Evolutionary conservation across 768 basidiomycete genomes (phyloP), one percentile per base, ranked within the genome.

Genomic region (Guyanaporus albipodus): DNA sequence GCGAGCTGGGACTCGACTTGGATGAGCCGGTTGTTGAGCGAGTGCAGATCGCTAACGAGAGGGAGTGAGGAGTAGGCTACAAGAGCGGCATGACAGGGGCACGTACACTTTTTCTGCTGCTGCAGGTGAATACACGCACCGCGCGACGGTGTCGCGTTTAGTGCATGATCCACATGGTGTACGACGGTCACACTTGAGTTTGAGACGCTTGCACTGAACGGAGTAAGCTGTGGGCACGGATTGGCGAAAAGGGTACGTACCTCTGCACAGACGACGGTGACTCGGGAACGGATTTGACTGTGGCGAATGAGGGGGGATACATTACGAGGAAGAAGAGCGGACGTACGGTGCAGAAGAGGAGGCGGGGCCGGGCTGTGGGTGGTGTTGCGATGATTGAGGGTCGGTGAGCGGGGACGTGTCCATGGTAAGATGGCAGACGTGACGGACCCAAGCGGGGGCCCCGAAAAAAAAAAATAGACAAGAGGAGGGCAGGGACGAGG

Each of bases 51-150:
- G 35, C 84, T 86, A 57, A 4, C 38, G 21, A 28, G 39, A 23
- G 23, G 2, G 12, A 21, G 24, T 38, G 50, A 45, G 37, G 6
- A 12, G 38, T 17, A 26, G 36, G 6, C 15, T 22, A 19, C 24
- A 3, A 5, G 26, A 9, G 10, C 8, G 10, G 28, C 15, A 29
- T 18, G 7, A 54, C 31, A 54, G 50, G 53, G 40, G 31, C 18
- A 71, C 82, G 42, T 48, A 86, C 82, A 91, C 82, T 77, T 91
- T 91, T 70, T 91, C 89, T 15, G 86, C 82, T 0, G 89, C 89
- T 14, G 85, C 87, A 19, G 85, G 80, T 0, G 87, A 87, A 62
- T 90, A 90, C 6, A 84, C 73, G 56, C 87, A 90, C 55, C 85
- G 73, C 4, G 71, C 69, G 10, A 85, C 76, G 0, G 85, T 87